Conservation (phyloP, 495 filamentous ascomycete genomes). For the Hyaloscypha hepaticicola region DNA sequence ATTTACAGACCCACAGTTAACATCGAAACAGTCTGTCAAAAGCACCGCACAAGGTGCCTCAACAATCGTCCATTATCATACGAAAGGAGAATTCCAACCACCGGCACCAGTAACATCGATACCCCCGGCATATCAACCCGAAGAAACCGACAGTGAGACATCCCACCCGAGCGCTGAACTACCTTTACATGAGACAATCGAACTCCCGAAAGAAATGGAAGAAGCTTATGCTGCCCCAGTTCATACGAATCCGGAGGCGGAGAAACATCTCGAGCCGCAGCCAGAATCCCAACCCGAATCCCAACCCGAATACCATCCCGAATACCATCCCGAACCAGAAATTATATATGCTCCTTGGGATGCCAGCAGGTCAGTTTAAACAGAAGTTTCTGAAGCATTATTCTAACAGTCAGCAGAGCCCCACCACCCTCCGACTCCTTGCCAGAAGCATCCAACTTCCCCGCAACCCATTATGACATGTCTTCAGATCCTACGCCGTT, state of each 20-base stretch:
- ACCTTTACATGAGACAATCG: constrained; percentile 25
- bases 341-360: constrained; percentile 57
- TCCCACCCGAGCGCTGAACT: constrained; percentile 25
- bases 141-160: constrained; percentile 25
- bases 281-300: neutral
- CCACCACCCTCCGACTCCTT: constrained; percentile 70
- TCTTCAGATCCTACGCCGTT: constrained; percentile 69
- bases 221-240: constrained; percentile 28
- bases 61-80: constrained; percentile 50
- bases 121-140: constrained; percentile 6
- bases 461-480: constrained; percentile 71
- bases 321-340: constrained; percentile 38
- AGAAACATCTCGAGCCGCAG: constrained; percentile 3
- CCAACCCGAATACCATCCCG: constrained; percentile 10
- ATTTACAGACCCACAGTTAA: constrained; percentile 7
- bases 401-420: constrained; percentile 50
- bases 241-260: constrained; percentile 15
- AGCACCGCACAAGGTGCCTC: constrained; percentile 26
- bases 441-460: constrained; percentile 78
- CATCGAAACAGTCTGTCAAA: constrained; percentile 25
- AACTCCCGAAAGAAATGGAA: constrained; percentile 17
- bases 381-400: neutral
- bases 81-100: constrained; percentile 54
- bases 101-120: constrained; percentile 13
- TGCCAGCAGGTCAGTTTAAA: constrained; percentile 54